Conservation (phyloP, 192 early-diverging fungal species). For the Coemansia sp. region DNA sequence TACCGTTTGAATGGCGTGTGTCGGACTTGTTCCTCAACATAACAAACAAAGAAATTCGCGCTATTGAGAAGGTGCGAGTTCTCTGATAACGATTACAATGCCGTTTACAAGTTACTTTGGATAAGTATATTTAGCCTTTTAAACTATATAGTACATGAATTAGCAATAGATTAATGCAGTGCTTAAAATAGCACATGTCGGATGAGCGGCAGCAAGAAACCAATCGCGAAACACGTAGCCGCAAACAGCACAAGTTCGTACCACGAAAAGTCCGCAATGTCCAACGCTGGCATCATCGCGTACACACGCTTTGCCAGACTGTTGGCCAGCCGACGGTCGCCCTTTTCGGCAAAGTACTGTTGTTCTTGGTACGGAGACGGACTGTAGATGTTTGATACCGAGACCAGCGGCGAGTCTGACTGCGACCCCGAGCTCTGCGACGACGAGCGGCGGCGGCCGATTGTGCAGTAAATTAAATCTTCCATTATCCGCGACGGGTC, state of each 20-base stretch:
- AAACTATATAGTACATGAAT: not conserved
- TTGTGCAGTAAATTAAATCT: constrained; percentile 46
- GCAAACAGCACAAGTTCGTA: constrained; percentile 48
- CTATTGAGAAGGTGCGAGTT: too few species aligned
- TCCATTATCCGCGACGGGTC: constrained; percentile 53
- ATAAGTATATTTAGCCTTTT: constrained; percentile 15
- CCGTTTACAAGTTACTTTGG: constrained; percentile 19
- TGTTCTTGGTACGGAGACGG: not conserved
- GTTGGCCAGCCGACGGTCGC: constrained; percentile 18
- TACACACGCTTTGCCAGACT: constrained; percentile 39
- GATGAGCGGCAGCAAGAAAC: constrained; percentile 35
- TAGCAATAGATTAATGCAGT: constrained; percentile 4
- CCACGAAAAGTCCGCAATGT: constrained; percentile 51
- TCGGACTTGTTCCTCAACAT: not conserved
- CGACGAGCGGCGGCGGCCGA: constrained; percentile 28
- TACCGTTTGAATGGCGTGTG: not conserved
- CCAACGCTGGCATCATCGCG: constrained; percentile 35
- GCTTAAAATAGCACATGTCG: constrained; percentile 16
- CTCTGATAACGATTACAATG: not conserved
- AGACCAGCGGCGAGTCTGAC: constrained; percentile 21
- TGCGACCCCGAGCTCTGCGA: constrained; percentile 31
- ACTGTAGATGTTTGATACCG: constrained; percentile 33
- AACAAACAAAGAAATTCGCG: not conserved
- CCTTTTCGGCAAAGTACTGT: constrained; percentile 10
- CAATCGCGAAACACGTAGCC: constrained; percentile 31